A percentile compares a stretch with the other conserved stretches of the same genome.
Conservation (phyloP, 495 filamentous ascomycete species). For the Chaetomium cochliodes region DNA sequence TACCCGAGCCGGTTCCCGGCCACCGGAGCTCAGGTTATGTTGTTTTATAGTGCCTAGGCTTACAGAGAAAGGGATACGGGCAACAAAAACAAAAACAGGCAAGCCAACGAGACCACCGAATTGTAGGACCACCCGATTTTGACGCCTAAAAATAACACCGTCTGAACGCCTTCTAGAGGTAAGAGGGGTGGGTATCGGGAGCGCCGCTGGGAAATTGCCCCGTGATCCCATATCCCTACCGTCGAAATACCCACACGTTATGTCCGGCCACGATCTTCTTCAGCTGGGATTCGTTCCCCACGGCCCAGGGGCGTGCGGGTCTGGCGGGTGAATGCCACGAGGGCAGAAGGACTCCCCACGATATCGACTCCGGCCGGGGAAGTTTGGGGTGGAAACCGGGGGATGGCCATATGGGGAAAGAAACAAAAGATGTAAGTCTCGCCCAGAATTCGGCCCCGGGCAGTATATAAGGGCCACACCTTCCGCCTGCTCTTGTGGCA, state of each 20-base stretch:
- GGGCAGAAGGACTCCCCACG: constrained; percentile 7
- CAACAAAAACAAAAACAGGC: not conserved
- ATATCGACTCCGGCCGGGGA: constrained; percentile 16
- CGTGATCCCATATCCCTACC: not conserved
- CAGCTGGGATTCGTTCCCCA: not conserved
- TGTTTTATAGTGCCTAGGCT: too few species aligned
- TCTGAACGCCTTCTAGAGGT: too few species aligned
- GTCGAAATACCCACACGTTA: not conserved
- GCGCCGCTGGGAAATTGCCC: too few species aligned
- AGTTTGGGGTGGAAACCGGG: not conserved
- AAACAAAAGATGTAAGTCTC: not conserved
- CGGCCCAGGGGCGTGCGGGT: not conserved
- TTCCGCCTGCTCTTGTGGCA: not conserved
- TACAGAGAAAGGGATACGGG: too few species aligned
- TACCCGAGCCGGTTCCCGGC: not conserved
- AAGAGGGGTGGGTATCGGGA: too few species aligned
- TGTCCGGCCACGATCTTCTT: not conserved
- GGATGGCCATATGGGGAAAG: not conserved
- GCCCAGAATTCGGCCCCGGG: not conserved
- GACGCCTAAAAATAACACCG: too few species aligned
- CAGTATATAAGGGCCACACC: not conserved
- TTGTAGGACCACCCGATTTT: too few species aligned
- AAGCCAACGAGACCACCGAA: not conserved
- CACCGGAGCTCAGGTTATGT: not conserved
- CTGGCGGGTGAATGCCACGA: not conserved